Evolutionary conservation across 2,329 filamentous ascomycete species (phyloP), one percentile per base, ranked within the genome.

Genomic region (Trichoderma sp.): DNA sequence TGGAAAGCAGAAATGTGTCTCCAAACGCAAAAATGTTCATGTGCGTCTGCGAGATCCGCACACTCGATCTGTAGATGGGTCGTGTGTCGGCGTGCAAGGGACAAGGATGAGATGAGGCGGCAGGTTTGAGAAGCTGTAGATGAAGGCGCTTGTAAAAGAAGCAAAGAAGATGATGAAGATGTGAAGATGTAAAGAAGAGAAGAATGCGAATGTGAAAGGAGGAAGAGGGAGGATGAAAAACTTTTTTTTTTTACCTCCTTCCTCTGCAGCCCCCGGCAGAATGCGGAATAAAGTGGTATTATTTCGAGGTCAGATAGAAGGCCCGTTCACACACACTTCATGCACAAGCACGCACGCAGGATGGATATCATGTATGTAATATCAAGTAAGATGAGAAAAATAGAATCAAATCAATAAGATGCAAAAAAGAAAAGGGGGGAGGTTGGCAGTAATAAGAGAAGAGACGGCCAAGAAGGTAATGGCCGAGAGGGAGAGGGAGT

Each of bases 271-370:
- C 66, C 71, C 71, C 71, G 71, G 71, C 66, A 70, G 65, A 72
- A 70, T 72, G 66, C 66, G 71, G 71, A 72, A 72, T 70, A 69
- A 70, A 70, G 59, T 70, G 58, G 71, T 72, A 72, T 64, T 69
- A 69, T 72, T 47, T 65, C 67, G 57, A 72, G 66, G 71, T 72
- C 57, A 72, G 71, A 72, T 72, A 59, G 71, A 64, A 69, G 71
- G 71, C 58, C 71, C 71, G 71, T 72, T 70, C 71, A 72, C 71
- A 64, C 47, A 68, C 36, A 63, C 66, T 50, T 57, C 32, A 50
- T 59, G 43, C 53, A 26, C 39, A 68, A 39, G 28, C 57, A 61
- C 66, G 28, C 20, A 61, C 36, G 26, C 34, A 68, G 57, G 47
- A 57, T 66, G 63, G 32, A 66, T 66, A 47, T 39, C 20, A 55